Conservation (phyloP, 1,284 basidiomycete species). For the Cryptococcus wingfieldii region DNA sequence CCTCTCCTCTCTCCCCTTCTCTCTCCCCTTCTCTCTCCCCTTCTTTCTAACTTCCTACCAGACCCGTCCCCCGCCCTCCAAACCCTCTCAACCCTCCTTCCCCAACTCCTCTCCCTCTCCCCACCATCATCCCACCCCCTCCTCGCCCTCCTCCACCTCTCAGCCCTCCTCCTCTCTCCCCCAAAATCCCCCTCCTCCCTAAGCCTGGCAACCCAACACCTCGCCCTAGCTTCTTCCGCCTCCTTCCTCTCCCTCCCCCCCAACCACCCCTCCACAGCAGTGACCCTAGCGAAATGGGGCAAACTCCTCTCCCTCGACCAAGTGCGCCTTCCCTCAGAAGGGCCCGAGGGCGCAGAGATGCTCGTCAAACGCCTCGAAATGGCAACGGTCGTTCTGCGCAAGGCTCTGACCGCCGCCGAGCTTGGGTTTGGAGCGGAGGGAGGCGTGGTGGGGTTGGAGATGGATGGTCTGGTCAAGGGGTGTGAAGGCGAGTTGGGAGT, state of each 20-base stretch:
- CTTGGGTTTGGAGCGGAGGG: slow-evolving; percentile 44
- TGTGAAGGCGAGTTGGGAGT: slow-evolving; percentile 26
- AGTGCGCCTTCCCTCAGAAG: too few relatives aligned
- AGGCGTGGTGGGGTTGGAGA: slow-evolving; percentile 38
- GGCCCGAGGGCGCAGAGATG: slow-evolving; percentile 32
- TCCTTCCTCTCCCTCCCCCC: slow-evolving; percentile 52
- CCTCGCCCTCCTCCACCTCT: slow-evolving; percentile 65
- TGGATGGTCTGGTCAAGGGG: slow-evolving; percentile 31
- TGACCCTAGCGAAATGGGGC: slow-evolving; percentile 73
- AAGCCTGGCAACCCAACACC: slow-evolving; percentile 58
- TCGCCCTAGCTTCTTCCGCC: slow-evolving; percentile 59
- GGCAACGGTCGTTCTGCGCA: too few relatives aligned
- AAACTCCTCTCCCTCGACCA: slow-evolving; percentile 58
- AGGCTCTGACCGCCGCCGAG: too few relatives aligned
- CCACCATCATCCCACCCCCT: slow-evolving; percentile 68
- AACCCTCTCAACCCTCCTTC: slow-evolving; percentile 54
- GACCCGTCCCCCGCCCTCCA: slow-evolving; percentile 51
- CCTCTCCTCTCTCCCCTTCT: background rate
- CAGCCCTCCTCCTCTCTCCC: slow-evolving; percentile 42
- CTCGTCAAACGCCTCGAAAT: too few relatives aligned
- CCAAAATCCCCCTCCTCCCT: too few relatives aligned
- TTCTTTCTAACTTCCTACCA: slow-evolving; percentile 50
- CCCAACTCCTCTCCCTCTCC: slow-evolving; percentile 60
- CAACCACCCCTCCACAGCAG: slow-evolving; percentile 73
- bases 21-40: background rate